A percentile compares a stretch with the other conserved stretches of the same genome.
phyloP scores from a whole-genome alignment of 805 yeast genomes.

The Lipomyces yamanashiensis region DNA sequence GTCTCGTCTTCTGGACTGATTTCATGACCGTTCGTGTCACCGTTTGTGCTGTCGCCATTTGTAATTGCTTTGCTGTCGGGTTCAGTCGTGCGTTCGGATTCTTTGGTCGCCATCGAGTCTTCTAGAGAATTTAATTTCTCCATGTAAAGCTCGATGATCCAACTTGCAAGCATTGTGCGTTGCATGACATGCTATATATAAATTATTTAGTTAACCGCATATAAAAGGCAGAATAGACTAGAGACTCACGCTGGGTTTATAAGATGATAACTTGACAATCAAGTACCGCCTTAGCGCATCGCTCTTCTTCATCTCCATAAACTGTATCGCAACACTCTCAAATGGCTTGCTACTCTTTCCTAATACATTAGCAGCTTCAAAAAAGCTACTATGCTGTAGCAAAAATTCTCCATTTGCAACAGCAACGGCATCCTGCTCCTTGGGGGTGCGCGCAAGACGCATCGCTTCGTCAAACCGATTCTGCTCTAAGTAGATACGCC shows the following conservation, averaged over 20 bases:
- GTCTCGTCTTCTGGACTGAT: constrained; percentile 12
- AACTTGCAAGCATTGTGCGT: constrained; percentile 59
- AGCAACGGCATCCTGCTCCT: constrained; percentile 55
- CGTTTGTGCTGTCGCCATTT: constrained; percentile 17
- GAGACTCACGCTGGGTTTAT: constrained; percentile 23
- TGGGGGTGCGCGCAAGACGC: constrained; percentile 48
- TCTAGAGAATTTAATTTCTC: constrained; percentile 54
- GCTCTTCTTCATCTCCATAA: constrained; percentile 52
- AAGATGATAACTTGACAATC: constrained; percentile 47
- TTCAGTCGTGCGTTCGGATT: constrained; percentile 31
- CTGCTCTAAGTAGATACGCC: constrained; percentile 65
- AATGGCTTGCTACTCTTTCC: constrained; percentile 70
- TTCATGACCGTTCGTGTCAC: constrained; percentile 16
- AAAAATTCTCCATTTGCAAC: constrained; percentile 60
- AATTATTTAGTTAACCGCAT: neutral
- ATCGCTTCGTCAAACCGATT: constrained; percentile 70
- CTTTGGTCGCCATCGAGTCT: constrained; percentile 41
- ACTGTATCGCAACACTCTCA: constrained; percentile 66
- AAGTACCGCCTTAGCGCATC: constrained; percentile 57
- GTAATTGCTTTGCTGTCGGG: constrained; percentile 7
- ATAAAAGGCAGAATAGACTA: neutral
- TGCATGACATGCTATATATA: constrained; percentile 48
- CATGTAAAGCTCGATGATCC: constrained; percentile 66
- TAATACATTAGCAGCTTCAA: constrained; percentile 55
- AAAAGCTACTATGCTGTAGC: constrained; percentile 43